A percentile compares a stretch with the other conserved stretches of the same genome.
Evolutionary conservation across 176 grass and related monocot genomes (phyloP).

Genomic region (Carex scoparia): DNA sequence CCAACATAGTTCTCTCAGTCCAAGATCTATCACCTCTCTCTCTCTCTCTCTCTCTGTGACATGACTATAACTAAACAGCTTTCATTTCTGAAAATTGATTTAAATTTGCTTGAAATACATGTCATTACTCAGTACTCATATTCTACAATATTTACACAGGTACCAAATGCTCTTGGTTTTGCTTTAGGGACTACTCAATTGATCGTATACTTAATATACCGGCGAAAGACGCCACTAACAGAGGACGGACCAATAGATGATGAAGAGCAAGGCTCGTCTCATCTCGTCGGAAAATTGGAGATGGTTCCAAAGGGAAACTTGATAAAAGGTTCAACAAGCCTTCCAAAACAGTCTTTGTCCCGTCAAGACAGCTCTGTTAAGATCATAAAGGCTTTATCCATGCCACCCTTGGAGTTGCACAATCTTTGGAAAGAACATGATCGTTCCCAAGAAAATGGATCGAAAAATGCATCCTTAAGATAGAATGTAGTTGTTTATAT

Average conservation of each 20-base stretch:
- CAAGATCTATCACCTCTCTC: background rate
- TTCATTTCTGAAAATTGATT: background rate
- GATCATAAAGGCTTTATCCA: constrained; percentile 54
- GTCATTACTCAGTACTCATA: background rate
- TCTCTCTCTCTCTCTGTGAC: no score
- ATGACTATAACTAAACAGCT: background rate
- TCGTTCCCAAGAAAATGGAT: background rate
- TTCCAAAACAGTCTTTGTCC: constrained; percentile 29
- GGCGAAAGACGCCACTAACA: constrained; percentile 13
- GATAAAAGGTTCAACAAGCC: constrained; percentile 45
- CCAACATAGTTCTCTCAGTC: background rate
- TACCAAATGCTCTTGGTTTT: constrained; percentile 76
- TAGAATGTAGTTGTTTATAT: background rate
- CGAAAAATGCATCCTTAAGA: background rate
- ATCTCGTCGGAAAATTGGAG: constrained; percentile 45
- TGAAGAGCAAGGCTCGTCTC: constrained; percentile 52
- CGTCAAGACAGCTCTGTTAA: constrained; percentile 33
- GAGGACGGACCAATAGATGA: constrained; percentile 16
- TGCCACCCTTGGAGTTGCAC: constrained; percentile 56
- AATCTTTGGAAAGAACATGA: constrained; percentile 29
- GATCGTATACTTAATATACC: constrained; percentile 48
- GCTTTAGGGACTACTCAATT: constrained; percentile 54
- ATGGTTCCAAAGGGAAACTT: constrained; percentile 30
- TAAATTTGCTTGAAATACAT: background rate
- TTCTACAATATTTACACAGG: constrained; percentile 21